Percentiles rank a stretch among this genome's conserved stretches.
Conservation (phyloP, 106 monocot genomes). For the Amphibolis antarctica region DNA sequence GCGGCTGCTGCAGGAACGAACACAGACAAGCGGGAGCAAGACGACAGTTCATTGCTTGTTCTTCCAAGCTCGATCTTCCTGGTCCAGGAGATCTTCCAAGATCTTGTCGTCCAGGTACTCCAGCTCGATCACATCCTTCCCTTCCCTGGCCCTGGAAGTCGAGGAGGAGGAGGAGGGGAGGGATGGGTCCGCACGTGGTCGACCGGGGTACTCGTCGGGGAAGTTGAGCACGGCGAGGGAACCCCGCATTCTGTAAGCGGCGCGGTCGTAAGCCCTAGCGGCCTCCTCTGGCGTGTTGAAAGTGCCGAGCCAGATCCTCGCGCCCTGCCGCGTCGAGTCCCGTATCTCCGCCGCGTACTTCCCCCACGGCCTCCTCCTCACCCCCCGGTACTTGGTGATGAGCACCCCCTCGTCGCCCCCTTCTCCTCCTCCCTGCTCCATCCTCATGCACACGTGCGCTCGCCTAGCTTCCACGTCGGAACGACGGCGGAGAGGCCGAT, state of each 20-base stretch:
- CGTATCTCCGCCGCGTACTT: conserved; percentile 37
- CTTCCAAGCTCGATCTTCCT: neutral
- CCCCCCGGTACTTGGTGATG: conserved; percentile 22
- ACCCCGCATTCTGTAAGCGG: conserved; percentile 24
- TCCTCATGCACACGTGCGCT: too few species aligned
- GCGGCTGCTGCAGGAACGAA: too few species aligned
- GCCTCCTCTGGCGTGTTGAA: conserved; percentile 95
- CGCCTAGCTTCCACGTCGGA: too few species aligned
- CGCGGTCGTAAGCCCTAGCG: conserved; percentile 37
- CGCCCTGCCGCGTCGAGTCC: conserved; percentile 20
- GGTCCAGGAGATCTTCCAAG: conserved; percentile 20
- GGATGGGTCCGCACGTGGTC: neutral
- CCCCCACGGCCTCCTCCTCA: conserved; percentile 29
- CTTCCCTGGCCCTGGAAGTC: neutral
- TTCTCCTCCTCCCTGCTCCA: too few species aligned
- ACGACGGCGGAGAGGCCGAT: too few species aligned
- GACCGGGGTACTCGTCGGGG: conserved; percentile 7
- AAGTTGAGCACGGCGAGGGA: conserved; percentile 29
- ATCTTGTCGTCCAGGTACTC: conserved; percentile 33
- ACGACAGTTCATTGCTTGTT: conserved; percentile 1
- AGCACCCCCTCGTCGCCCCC: neutral
- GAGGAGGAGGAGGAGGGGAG: neutral
- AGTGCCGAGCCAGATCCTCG: conserved; percentile 66
- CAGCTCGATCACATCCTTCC: conserved; percentile 30
- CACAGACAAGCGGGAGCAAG: too few species aligned